Conservation (phyloP, 352 stramenopile species). For the Globisporangium lucens region DNA sequence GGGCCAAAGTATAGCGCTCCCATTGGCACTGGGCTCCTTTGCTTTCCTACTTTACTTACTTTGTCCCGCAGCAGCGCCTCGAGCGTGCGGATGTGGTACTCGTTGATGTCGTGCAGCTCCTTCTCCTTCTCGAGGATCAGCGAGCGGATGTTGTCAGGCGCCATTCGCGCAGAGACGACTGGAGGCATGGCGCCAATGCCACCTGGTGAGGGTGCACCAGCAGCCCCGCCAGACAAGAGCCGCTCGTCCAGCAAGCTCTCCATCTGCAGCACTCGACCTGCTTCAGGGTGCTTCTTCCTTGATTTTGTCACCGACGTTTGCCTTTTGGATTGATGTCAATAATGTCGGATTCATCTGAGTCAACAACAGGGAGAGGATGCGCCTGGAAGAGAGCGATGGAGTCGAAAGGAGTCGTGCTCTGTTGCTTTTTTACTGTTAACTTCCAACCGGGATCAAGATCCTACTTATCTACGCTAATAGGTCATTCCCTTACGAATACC, state of each 20-base stretch:
- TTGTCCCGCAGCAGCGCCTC: slow-evolving; percentile 79
- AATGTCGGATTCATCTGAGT: no score
- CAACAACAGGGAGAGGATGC: no score
- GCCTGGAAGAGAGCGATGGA: no score
- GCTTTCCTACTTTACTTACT: slow-evolving; percentile 18
- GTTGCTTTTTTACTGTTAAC: no score
- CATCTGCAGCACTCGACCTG: not conserved
- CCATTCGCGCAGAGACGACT: slow-evolving; percentile 22
- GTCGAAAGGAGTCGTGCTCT: no score
- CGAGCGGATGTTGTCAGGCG: slow-evolving; percentile 71
- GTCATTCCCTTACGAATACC: no score
- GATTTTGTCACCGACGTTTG: not conserved
- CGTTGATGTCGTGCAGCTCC: slow-evolving; percentile 92
- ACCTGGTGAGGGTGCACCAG: not conserved
- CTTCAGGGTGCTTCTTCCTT: not conserved
- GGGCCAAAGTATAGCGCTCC: not conserved
- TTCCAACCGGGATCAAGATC: no score
- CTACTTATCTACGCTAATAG: no score
- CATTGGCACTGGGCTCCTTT: not conserved
- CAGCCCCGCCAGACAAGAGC: not conserved
- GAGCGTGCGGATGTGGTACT: slow-evolving; percentile 84
- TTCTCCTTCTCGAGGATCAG: slow-evolving; percentile 90
- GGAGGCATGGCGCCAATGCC: slow-evolving; percentile 1
- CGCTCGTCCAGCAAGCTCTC: slow-evolving; percentile 14
- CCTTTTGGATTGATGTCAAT: no score